Conservation (phyloP, 495 filamentous ascomycete species). For the Pyrenopolyporus hunteri region DNA sequence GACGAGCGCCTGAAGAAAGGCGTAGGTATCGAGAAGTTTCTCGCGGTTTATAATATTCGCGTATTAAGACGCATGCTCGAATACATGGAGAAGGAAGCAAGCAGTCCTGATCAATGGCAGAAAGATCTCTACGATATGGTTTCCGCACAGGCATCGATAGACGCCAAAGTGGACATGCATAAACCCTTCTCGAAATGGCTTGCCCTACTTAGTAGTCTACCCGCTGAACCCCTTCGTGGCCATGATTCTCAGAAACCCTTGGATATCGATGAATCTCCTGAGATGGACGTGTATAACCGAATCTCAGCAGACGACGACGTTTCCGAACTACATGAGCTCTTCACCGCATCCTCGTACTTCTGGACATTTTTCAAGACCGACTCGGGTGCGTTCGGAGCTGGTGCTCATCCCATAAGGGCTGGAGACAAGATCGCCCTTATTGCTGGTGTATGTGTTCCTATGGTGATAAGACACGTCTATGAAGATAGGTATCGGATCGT, state of each 20-base stretch:
- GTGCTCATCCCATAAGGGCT: not conserved
- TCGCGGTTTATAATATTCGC: not conserved
- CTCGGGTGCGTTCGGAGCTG: not conserved
- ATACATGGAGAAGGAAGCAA: conserved; percentile 5
- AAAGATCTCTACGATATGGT: not conserved
- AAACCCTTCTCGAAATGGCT: not conserved
- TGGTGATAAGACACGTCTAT: not conserved
- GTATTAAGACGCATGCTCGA: not conserved
- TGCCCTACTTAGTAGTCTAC: not conserved
- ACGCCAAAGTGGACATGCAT: not conserved
- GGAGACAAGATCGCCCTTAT: not conserved
- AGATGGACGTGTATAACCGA: not conserved
- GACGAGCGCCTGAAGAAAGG: not conserved
- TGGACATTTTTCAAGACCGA: not conserved
- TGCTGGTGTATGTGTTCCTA: not conserved
- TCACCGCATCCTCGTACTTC: not conserved
- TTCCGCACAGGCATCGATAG: not conserved
- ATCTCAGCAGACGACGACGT: not conserved
- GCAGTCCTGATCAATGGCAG: not conserved
- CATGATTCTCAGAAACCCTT: not conserved
- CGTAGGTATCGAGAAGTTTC: not conserved
- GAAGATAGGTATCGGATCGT: conserved; percentile 1
- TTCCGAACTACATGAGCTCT: not conserved
- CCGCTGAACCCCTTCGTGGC: not conserved
- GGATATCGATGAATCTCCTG: not conserved